phyloP scores from a whole-genome alignment of 179 eudicot genomes.

The Amaranthus tricolor region DNA sequence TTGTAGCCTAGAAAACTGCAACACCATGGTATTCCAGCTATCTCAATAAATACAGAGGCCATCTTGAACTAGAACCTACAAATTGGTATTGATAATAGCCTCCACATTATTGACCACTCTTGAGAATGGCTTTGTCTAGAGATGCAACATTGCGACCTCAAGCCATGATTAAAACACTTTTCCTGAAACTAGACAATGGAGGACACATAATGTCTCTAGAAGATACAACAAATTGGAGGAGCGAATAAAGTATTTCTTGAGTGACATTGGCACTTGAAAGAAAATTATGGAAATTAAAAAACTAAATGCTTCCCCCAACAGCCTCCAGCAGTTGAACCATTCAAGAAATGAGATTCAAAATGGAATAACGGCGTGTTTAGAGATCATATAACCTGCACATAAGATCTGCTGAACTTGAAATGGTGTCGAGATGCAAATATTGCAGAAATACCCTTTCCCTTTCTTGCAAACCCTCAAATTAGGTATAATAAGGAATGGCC shows the following conservation, averaged over 20 bases:
- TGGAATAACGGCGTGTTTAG: background rate
- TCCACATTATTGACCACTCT: background rate
- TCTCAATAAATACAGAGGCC: background rate
- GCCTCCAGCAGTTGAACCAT: background rate
- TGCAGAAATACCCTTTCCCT: too few species aligned
- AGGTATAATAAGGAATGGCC: too few species aligned
- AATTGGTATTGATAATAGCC: background rate
- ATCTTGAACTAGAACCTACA: background rate
- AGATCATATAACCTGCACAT: background rate
- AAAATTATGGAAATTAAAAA: background rate
- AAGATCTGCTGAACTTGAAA: background rate
- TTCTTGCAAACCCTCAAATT: too few species aligned
- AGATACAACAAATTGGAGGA: background rate
- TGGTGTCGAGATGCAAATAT: background rate
- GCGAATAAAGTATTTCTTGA: too few species aligned
- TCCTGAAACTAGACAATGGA: too few species aligned
- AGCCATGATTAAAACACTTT: too few species aligned
- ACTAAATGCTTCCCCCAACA: background rate
- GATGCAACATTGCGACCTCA: background rate
- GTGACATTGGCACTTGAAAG: background rate
- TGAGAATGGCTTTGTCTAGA: background rate
- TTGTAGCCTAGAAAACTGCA: background rate
- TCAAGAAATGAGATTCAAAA: background rate
- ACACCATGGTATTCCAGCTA: background rate
- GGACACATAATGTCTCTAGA: background rate